Evolutionary conservation across 495 filamentous ascomycete genomes (phyloP), one percentile per base, ranked within the genome.

Genomic region (Podospora australis): DNA sequence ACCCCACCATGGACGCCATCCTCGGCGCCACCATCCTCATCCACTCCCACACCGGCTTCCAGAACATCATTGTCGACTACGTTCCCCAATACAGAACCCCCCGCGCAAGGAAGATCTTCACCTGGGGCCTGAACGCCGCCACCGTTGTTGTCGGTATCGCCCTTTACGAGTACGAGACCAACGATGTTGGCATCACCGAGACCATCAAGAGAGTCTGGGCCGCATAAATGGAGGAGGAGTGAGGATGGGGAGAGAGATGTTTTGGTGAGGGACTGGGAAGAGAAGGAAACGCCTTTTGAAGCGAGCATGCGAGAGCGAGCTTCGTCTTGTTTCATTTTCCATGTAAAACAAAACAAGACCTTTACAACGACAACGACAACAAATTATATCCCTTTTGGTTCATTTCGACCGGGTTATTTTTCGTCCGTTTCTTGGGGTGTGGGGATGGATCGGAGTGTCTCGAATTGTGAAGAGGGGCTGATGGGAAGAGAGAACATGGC

Each of bases 141-240:
- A 95, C 94, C 28, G 70, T 87, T 43, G 70, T 86, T 42, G 91
- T 92, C 30, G 88, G 84, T 21, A 72, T 95, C 55, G 91, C 90
- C 40, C 76, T 96, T 48, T 98, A 97, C 70, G 90, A 96, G 73
- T 96, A 97, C 64, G 90, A 98, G 82, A 98, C 92, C n/a, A 96
- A 95, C 63, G 92, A 98, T 59, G 89, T 98, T 30, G 92, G 92
- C 44, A 60, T 98, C 48, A 95, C 88, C 13, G 90, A 95, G 75
- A 83, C 84, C 23, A 73, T 94, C 51, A 88, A 84, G 77, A 78
- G 85, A 54, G 73, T 95, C 55, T 96, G 90, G 90, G 83, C 74
- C 52, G 90, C 90, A 58, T 76, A 68, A 53, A 32, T 0, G 22
- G 19, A 29, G 43, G 21, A 24, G 17, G 21, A 25, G 29, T 29